A percentile compares a stretch with the other conserved stretches of the same genome.
Evolutionary conservation across 2,329 filamentous ascomycete species (phyloP).

Genomic region (Ophiostoma triangulosporum): DNA sequence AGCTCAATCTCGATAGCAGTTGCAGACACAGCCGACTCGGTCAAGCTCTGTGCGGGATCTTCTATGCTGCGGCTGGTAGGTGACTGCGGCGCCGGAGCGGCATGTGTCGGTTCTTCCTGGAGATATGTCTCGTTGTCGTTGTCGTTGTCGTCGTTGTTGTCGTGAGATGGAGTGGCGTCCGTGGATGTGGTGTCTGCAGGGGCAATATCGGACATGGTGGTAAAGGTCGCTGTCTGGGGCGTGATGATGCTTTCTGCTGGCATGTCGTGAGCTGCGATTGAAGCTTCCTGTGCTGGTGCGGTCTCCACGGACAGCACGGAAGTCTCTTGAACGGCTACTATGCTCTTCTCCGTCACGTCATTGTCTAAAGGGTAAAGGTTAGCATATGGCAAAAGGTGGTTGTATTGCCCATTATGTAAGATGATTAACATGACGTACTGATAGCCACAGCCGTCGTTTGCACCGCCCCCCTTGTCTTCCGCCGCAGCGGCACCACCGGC

Average conservation of each 20-base stretch:
- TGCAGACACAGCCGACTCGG: too few relatives aligned
- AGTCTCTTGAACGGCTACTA: neutral
- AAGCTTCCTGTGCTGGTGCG: neutral
- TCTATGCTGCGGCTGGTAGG: neutral
- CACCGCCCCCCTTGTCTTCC: conserved; percentile 7
- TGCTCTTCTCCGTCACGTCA: neutral
- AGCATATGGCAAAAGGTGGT: neutral
- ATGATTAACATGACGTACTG: neutral
- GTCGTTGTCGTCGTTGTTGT: too few relatives aligned
- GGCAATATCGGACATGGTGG: neutral
- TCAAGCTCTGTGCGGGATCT: too few relatives aligned
- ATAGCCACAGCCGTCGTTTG: neutral
- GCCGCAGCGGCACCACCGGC: conserved; percentile 18
- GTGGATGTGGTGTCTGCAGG: neutral
- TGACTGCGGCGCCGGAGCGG: neutral
- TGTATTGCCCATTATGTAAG: neutral
- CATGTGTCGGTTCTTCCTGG: neutral
- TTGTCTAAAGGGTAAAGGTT: neutral
- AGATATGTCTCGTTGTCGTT: too few relatives aligned
- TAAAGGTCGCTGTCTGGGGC: too few relatives aligned
- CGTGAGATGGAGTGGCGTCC: neutral
- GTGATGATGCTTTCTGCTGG: too few relatives aligned
- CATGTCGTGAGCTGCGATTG: too few relatives aligned
- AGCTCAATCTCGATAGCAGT: too few relatives aligned
- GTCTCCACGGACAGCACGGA: neutral